These are phyloP conservation scores for Penicillium palitans DNA, from an alignment of 2,329 filamentous ascomycete genomes.

Conservation along the genomic window DNA sequence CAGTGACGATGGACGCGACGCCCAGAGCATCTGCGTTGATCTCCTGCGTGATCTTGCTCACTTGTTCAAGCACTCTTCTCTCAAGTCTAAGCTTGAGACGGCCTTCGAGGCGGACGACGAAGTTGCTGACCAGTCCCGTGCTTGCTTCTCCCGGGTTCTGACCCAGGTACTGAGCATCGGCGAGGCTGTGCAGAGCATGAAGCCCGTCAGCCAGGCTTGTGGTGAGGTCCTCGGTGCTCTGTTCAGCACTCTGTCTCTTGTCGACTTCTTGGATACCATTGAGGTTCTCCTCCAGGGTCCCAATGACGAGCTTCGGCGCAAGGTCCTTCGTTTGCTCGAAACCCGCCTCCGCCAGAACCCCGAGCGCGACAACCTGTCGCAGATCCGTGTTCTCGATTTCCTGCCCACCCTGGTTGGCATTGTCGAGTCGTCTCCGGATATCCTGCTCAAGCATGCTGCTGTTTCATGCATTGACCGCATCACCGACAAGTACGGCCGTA, in stretches of 20 bases:
- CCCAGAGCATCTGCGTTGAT: slow-evolving; percentile 43
- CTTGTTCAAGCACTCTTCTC: slow-evolving; percentile 43
- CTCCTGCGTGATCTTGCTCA: slow-evolving; percentile 45
- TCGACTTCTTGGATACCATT: slow-evolving; percentile 85
- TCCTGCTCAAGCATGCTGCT: slow-evolving; percentile 77
- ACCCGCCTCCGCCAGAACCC: slow-evolving; percentile 72
- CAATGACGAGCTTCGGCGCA: slow-evolving; percentile 72
- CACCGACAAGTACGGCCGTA: slow-evolving; percentile 91
- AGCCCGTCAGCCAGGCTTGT: slow-evolving; percentile 44
- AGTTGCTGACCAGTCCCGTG: slow-evolving; percentile 66
- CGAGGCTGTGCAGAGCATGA: slow-evolving; percentile 48
- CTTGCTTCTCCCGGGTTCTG: slow-evolving; percentile 67
- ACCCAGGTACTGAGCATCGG: slow-evolving; percentile 67
- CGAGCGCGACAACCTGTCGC: slow-evolving; percentile 66
- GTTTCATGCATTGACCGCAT: slow-evolving; percentile 91
- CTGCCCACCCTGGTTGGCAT: slow-evolving; percentile 75
- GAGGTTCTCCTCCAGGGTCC: slow-evolving; percentile 76
- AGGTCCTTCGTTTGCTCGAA: slow-evolving; percentile 78
- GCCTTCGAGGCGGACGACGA: slow-evolving; percentile 38
- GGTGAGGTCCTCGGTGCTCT: slow-evolving; percentile 74
- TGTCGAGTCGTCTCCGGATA: slow-evolving; percentile 69
- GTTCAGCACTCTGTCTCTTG: slow-evolving; percentile 80
- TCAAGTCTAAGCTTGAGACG: slow-evolving; percentile 42
- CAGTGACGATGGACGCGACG: slow-evolving; percentile 50
- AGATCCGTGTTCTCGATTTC: slow-evolving; percentile 73